These are phyloP conservation scores for Rhizodiscina lignyota DNA, from an alignment of 495 filamentous ascomycete species.

Conservation along the genomic window DNA sequence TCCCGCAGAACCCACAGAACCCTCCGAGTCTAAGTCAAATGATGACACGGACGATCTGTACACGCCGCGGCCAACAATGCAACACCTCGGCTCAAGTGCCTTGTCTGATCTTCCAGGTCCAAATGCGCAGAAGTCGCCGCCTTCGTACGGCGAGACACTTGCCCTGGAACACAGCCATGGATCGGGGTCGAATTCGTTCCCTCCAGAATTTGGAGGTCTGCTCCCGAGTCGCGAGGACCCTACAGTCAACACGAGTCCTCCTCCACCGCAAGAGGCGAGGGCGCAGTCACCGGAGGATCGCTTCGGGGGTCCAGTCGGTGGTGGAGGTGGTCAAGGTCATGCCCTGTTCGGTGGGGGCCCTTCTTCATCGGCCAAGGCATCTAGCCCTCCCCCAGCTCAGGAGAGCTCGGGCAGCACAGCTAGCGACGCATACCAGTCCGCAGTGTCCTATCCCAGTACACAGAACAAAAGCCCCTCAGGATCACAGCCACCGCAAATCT, in stretches of 20 bases:
- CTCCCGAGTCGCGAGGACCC: conserved; percentile 42
- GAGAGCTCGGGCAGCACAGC: conserved; percentile 9
- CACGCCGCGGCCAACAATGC: conserved; percentile 4
- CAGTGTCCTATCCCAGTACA: conserved; percentile 15
- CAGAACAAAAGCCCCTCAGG: conserved; percentile 12
- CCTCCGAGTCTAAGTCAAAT: background rate
- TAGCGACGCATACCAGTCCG: conserved; percentile 21
- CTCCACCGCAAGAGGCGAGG: conserved; percentile 12
- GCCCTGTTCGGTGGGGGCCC: conserved; percentile 14
- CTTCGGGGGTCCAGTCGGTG: conserved; percentile 6
- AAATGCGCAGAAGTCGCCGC: conserved; percentile 47
- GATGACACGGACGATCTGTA: background rate
- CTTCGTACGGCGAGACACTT: conserved; percentile 40
- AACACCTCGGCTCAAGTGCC: conserved; percentile 1
- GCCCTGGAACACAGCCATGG: conserved; percentile 13
- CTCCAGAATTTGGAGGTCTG: conserved; percentile 46
- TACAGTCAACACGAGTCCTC: conserved; percentile 35
- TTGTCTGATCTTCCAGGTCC: conserved; percentile 28
- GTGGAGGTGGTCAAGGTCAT: conserved; percentile 11
- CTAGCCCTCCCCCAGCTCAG: conserved; percentile 7
- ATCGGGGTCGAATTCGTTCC: conserved; percentile 28
- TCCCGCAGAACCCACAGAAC: background rate
- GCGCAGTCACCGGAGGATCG: conserved; percentile 17
- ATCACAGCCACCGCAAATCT: conserved; percentile 19
- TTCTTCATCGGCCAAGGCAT: conserved; percentile 1